Evolutionary conservation across 768 basidiomycete genomes (phyloP).

Genomic region (Pleurotus citrinopileatus): DNA sequence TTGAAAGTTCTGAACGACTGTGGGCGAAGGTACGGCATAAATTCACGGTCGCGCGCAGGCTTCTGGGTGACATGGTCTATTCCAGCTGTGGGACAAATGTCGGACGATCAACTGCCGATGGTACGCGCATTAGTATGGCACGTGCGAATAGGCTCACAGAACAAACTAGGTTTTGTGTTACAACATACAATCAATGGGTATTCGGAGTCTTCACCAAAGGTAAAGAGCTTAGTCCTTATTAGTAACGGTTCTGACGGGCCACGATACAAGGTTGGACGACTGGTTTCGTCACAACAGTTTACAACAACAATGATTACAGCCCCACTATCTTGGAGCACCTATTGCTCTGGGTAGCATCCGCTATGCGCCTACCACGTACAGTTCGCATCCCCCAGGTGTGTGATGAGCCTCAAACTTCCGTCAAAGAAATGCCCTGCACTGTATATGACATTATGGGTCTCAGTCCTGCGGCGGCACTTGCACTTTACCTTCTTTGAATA

Average conservation of each 20-base stretch:
- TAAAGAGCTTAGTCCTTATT: slow-evolving; percentile 18
- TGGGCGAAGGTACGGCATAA: slow-evolving; percentile 52
- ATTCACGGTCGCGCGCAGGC: neutral
- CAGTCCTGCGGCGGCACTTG: slow-evolving; percentile 23
- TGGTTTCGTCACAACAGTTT: slow-evolving; percentile 48
- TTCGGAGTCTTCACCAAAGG: slow-evolving; percentile 62
- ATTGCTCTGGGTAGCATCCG: slow-evolving; percentile 54
- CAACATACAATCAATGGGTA: slow-evolving; percentile 58
- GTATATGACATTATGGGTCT: slow-evolving; percentile 28
- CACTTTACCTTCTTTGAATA: slow-evolving; percentile 18
- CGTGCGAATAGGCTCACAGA: neutral
- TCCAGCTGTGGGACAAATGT: slow-evolving; percentile 57
- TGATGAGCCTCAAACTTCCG: slow-evolving; percentile 20
- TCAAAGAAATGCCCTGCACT: slow-evolving; percentile 21
- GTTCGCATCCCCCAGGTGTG: slow-evolving; percentile 38
- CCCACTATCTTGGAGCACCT: slow-evolving; percentile 54
- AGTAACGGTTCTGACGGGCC: neutral
- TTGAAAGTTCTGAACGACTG: slow-evolving; percentile 46
- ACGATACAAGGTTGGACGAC: slow-evolving; percentile 44
- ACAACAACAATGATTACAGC: slow-evolving; percentile 31
- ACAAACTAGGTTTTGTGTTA: slow-evolving; percentile 25
- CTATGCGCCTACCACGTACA: slow-evolving; percentile 37
- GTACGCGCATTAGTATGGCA: slow-evolving; percentile 35
- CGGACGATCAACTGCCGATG: slow-evolving; percentile 43
- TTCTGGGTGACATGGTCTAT: neutral